Base-by-base conservation (phyloP, 2,329 filamentous ascomycete genomes). In the Beauveria pseudobassiana region DNA sequence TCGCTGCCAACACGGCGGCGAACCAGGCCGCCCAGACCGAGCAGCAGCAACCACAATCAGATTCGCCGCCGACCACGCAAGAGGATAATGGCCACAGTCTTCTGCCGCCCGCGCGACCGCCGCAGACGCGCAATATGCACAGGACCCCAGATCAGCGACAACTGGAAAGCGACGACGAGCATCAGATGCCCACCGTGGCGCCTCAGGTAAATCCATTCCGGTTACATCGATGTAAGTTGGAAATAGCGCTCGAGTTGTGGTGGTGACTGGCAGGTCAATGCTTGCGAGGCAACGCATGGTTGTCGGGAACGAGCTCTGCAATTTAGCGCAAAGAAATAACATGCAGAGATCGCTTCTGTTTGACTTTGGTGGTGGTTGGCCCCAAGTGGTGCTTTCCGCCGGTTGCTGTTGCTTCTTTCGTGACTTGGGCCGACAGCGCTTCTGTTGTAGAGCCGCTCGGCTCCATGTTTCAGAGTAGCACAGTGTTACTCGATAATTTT, bases 151-250 rank as follows among this genome's bases (percentile, higher is more conserved):
- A 72, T 46, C 68, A 70, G 42, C 65, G 65, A 16, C 49, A 45
- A 20, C 7, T 34, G 14, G 50, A 46, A 22, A 52, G 56, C 51
- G 57, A 63, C 30, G 64, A 66, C 24, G 65, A 67, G 40, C 65
- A 63, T 62, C 67, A 63, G 63, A 67, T 64, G 42, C 67, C 66
- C 42, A 53, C 50, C 6, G 64, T 64, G 56, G 69, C 65, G 48
- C 72, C 72, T 24, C 69, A 69, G 28, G 71, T 71, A 45, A 72
- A 75, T 67, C 74, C 74, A 0, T 75, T 75, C 63, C 72, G 74
- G 20, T 66, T 75, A 2, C 73, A 75, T 57, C 69, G 72, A 65
- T 69, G 74, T 75, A 62, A 74, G 74, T 73, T 18, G 34, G 26
- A 8, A 45, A 43, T 26, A 14, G 7, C 43, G n/a, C 6, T 57